phyloP scores from a whole-genome alignment of 2,329 filamentous ascomycete species.

The Pseudopyricularia javanii region DNA sequence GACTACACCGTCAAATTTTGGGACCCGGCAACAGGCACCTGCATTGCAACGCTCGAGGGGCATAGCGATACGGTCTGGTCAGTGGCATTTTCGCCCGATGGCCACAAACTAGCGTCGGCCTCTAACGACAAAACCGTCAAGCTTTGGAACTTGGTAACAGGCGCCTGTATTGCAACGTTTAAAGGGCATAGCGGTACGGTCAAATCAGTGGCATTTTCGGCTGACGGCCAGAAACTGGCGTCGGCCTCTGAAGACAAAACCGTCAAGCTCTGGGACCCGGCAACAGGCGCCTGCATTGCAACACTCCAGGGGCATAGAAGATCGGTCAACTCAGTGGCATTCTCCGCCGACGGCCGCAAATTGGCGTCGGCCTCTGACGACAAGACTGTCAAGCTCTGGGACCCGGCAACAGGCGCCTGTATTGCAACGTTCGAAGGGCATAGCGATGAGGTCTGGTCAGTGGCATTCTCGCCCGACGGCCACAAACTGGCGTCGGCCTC shows the following conservation, averaged over 20 bases:
- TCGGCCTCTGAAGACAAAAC: conserved; percentile 95
- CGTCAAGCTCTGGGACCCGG: conserved; percentile 94
- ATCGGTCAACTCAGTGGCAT: conserved; percentile 83
- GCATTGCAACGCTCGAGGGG: background rate
- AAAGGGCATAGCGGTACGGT: too few species aligned
- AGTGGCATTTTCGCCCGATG: too few species aligned
- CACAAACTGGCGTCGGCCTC: conserved; percentile 91
- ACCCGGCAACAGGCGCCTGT: too few species aligned
- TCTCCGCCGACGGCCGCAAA: conserved; percentile 83
- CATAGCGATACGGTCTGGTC: too few species aligned
- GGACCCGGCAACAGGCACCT: too few species aligned
- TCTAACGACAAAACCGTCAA: conserved; percentile 97
- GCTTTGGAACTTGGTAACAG: conserved; percentile 90
- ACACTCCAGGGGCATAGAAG: conserved; percentile 94
- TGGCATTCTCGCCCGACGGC: conserved; percentile 88
- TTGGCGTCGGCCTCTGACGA: conserved; percentile 90
- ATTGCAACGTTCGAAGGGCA: conserved; percentile 97
- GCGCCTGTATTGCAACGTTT: conserved; percentile 62
- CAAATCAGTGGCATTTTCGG: too few species aligned
- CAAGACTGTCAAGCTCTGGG: conserved; percentile 95
- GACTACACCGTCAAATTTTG: too few species aligned
- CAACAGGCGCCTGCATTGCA: conserved; percentile 85
- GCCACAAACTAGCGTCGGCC: conserved; percentile 84
- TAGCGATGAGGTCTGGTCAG: conserved; percentile 79
- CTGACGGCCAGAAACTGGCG: too few species aligned